These are phyloP conservation scores for Ustilago xerochloae DNA, from an alignment of 1,284 basidiomycete genomes.

Conservation along the genomic window DNA sequence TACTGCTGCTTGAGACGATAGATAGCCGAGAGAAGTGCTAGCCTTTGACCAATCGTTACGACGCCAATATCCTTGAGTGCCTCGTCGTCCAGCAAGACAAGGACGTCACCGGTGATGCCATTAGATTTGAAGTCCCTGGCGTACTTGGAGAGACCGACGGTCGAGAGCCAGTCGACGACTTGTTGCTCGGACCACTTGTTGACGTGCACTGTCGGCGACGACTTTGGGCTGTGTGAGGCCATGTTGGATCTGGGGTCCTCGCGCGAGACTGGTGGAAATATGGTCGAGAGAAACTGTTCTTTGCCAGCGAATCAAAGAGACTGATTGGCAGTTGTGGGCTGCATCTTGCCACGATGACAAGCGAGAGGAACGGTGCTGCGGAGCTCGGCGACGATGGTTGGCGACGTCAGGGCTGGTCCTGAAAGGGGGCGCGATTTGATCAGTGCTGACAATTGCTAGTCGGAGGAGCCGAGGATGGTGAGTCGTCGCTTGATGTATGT, in stretches of 20 bases:
- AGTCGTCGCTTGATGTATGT: too few species aligned
- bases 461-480: background rate
- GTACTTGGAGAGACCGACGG: slow-evolving; percentile 50
- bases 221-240: slow-evolving; percentile 34
- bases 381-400: background rate
- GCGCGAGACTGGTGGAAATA: background rate
- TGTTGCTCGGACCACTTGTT: slow-evolving; percentile 55
- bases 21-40: slow-evolving; percentile 59
- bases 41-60: slow-evolving; percentile 61
- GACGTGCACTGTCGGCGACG: slow-evolving; percentile 51
- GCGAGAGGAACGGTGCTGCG: background rate
- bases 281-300: background rate
- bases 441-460: background rate
- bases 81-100: slow-evolving; percentile 64
- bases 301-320: background rate
- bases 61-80: slow-evolving; percentile 64
- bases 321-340: background rate
- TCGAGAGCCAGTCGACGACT: slow-evolving; percentile 57
- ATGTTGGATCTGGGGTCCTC: too few species aligned
- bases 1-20: slow-evolving; percentile 60
- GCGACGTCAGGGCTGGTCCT: background rate
- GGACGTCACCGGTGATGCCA: slow-evolving; percentile 65
- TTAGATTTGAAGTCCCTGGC: slow-evolving; percentile 48
- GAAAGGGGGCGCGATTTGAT: background rate
- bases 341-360: background rate